Conservation (phyloP, 495 filamentous ascomycete species). For the Penicillium bialowiezense region DNA sequence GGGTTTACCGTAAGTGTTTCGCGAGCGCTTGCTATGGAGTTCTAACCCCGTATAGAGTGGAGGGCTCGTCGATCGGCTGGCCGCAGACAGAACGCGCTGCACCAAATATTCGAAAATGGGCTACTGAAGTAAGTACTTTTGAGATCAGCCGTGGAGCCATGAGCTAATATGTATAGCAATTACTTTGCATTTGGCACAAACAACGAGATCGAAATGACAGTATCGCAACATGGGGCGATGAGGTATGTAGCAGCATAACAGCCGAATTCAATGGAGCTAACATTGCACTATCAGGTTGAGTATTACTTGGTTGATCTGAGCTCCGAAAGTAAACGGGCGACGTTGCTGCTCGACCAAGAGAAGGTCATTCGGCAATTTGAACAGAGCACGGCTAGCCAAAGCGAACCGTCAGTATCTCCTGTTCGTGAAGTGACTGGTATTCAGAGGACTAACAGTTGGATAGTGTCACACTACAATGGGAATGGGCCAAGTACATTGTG, state of each 20-base stretch:
- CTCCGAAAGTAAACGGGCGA: not conserved
- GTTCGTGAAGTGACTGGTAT: too few species aligned
- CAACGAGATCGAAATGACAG: not conserved
- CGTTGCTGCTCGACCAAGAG: conserved; percentile 4
- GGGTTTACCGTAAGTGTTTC: not conserved
- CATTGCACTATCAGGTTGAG: too few species aligned
- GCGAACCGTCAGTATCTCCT: conserved; percentile 1
- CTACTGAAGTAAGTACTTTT: not conserved
- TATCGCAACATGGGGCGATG: conserved; percentile 2
- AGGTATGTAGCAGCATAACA: too few species aligned
- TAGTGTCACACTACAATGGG: conserved; percentile 6
- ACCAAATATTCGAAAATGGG: not conserved
- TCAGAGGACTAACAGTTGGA: not conserved
- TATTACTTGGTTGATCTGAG: conserved; percentile 1
- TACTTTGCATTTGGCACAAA: not conserved
- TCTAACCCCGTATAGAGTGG: not conserved
- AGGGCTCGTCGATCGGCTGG: conserved; percentile 1
- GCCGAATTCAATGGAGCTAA: too few species aligned
- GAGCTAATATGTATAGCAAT: not conserved
- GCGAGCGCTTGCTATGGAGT: not conserved
- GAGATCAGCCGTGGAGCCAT: too few species aligned
- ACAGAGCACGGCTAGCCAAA: not conserved
- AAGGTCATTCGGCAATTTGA: not conserved
- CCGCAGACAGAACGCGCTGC: not conserved
- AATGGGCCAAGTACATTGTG: conserved; percentile 11